Evolutionary conservation across 257 asterid species (phyloP).

Genomic region (Solanum etuberosum): DNA sequence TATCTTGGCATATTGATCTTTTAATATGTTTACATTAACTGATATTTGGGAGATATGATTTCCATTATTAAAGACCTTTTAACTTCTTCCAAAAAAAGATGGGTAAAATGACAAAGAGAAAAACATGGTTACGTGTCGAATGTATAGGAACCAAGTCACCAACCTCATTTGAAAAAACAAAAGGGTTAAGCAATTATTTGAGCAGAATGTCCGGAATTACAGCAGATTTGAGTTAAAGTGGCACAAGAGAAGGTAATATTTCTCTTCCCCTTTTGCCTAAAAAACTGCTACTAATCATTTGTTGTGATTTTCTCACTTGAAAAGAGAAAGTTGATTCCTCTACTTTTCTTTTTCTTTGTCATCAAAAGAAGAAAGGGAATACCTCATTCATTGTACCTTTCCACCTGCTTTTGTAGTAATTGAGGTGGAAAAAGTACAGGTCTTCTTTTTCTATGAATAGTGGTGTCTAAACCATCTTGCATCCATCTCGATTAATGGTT

Average conservation of each 20-base stretch:
- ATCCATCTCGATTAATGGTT: neutral
- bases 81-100: neutral
- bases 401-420: neutral
- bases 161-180: neutral
- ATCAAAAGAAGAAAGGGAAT: neutral
- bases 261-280: neutral
- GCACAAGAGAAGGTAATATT: neutral
- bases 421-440: neutral
- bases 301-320: neutral
- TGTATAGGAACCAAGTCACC: neutral
- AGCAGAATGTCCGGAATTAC: neutral
- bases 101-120: neutral
- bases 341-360: neutral
- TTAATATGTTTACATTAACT: neutral
- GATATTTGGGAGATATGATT: neutral
- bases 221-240: neutral
- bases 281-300: neutral
- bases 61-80: neutral
- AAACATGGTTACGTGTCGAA: neutral
- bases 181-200: neutral
- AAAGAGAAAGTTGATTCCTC: neutral
- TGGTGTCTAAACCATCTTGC: neutral
- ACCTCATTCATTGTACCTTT: neutral
- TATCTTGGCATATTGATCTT: neutral
- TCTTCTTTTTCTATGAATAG: neutral